These are phyloP conservation scores for Amanita phalloides DNA, from an alignment of 768 basidiomycete genomes.

Conservation along the genomic window DNA sequence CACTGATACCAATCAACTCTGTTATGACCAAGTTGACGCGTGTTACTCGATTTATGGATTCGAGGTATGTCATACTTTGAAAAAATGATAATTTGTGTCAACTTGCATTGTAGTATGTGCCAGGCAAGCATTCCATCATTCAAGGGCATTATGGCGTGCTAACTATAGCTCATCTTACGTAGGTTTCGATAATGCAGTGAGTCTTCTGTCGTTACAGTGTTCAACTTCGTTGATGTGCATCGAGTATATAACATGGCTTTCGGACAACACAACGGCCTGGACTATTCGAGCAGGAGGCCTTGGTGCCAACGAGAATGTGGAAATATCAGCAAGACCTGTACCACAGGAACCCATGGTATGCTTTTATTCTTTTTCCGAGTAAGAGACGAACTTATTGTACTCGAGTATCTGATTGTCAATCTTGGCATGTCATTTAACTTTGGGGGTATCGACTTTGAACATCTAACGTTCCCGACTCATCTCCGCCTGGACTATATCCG, in stretches of 20 bases:
- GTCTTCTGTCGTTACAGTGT: constrained; percentile 10
- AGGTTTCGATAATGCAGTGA: constrained; percentile 54
- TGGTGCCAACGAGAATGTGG: constrained; percentile 41
- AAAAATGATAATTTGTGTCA: background rate
- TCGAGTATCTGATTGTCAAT: constrained; percentile 72
- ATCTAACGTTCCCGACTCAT: constrained; percentile 52
- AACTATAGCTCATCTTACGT: constrained; percentile 14
- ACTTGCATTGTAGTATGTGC: constrained; percentile 22
- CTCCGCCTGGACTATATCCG: constrained; percentile 37
- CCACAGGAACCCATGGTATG: constrained; percentile 76
- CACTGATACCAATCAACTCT: constrained; percentile 52
- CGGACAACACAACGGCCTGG: constrained; percentile 56
- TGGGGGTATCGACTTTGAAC: constrained; percentile 50
- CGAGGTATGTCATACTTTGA: constrained; percentile 32
- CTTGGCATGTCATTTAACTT: constrained; percentile 77
- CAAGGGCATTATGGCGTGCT: background rate
- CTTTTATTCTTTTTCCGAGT: background rate
- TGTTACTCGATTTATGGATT: constrained; percentile 73
- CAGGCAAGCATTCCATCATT: constrained; percentile 14
- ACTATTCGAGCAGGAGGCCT: constrained; percentile 59
- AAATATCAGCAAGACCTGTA: constrained; percentile 55
- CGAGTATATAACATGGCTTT: constrained; percentile 80
- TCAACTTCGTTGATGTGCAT: background rate
- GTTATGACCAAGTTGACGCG: constrained; percentile 46
- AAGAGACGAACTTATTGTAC: constrained; percentile 10